These are phyloP conservation scores for Rutstroemia sp. DNA, from an alignment of 2,329 filamentous ascomycete genomes.

Conservation along the genomic window DNA sequence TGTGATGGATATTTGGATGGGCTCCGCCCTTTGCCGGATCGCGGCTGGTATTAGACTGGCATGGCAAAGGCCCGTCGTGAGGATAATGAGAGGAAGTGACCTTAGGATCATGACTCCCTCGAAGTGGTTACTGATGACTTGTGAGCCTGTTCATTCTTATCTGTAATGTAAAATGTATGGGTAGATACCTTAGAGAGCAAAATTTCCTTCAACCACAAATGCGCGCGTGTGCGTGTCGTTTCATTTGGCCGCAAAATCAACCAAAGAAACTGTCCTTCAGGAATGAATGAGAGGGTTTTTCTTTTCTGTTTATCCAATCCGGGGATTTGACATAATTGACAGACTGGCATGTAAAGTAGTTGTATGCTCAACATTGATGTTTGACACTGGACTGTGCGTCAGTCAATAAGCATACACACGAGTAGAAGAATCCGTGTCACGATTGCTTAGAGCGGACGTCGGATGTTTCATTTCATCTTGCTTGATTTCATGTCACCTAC, in stretches of 20 bases:
- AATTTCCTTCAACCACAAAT: not conserved
- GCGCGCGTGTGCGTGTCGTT: not conserved
- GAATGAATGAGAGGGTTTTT: not conserved
- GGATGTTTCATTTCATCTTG: too few relatives aligned
- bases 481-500: too few relatives aligned
- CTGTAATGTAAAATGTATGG: not conserved
- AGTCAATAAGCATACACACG: too few relatives aligned
- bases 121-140: not conserved
- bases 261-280: not conserved
- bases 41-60: not conserved
- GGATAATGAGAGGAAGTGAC: not conserved
- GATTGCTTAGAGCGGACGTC: too few relatives aligned
- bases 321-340: not conserved
- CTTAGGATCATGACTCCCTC: not conserved
- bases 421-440: too few relatives aligned
- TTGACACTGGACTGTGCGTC: too few relatives aligned
- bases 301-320: not conserved
- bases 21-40: not conserved
- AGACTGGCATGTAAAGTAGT: not conserved
- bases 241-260: not conserved
- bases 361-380: too few relatives aligned
- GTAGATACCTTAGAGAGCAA: not conserved
- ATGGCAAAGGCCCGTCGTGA: constrained; percentile 1
- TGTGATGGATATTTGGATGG: not conserved
- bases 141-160: not conserved